Base-by-base conservation (phyloP, 441 rosid genomes). In the Kokia cookei region DNA sequence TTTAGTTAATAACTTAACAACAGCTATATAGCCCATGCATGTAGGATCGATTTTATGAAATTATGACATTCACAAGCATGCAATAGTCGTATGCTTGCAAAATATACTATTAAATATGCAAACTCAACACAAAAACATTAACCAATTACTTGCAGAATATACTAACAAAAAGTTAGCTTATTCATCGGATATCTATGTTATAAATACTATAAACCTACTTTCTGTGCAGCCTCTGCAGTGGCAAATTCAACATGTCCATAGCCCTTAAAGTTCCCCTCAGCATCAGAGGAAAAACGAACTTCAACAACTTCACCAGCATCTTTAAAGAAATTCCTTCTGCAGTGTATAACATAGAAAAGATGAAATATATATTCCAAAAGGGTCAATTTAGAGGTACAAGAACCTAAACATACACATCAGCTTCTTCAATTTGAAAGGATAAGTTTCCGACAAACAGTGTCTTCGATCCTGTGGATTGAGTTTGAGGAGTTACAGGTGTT, bases 191-290 rank as follows among this genome's bases (percentile, higher is more conserved):
- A 8, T 15, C 10, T 43, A 67, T n/a, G 19, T 7, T 15, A 14
- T 2, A 50, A 48, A 13, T 0, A 9, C 1, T 24, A 14, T n/a
- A 68, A 29, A 68, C 32, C 59, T 50, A 85, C 99, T 89, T 91
- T 90, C 19, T 65, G 77, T 17, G 97, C 99, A 2, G 24, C 94
- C 71, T 91, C 94, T 29, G 75, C 80, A 67, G 42, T 48, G 27
- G 88, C 80, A 77, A 96, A 96, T 76, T 96, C 97, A 79, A 96
- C 93, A 79, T 92, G 96, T 11, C 92, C 93, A 73, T 60, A 93
- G 2, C 99, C 98, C 84, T 77, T 91, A 59, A 89, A 87, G 7
- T 84, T 80, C 40, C 88, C 91, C 0, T 92, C 96, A 1, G 47
- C 63, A 37, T 79, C 84, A 15, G 80, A 15, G 19, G 90, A 76